Conservation (phyloP, 139 green algal genomes). For the Closterium sp. region DNA sequence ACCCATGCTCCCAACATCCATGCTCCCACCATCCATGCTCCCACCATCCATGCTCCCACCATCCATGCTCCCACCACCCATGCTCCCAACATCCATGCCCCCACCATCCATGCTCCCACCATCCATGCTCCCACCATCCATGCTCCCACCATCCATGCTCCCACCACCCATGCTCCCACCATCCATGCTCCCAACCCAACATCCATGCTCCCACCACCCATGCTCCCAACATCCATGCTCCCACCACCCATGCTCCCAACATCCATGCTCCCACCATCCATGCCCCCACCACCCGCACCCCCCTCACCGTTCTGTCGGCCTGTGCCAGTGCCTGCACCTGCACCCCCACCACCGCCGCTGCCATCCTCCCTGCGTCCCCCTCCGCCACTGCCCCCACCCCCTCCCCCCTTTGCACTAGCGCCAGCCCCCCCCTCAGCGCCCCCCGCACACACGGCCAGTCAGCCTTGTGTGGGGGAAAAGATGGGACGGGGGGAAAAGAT, state of each 20-base stretch:
- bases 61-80: neutral
- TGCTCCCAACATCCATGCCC: neutral
- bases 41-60: neutral
- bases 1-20: no score
- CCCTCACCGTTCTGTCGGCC: conserved; percentile 1
- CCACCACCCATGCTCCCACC: no score
- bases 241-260: no score
- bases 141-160: no score
- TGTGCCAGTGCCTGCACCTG: conserved; percentile 41
- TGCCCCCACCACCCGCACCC: neutral
- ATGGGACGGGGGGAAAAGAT: neutral
- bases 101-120: neutral
- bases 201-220: no score
- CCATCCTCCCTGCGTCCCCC: neutral
- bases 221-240: no score
- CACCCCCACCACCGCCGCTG: conserved; percentile 9
- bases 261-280: no score
- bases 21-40: no score
- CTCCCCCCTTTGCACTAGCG: conserved; percentile 5
- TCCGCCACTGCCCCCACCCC: neutral
- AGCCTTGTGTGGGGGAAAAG: neutral
- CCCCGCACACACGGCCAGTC: conserved; percentile 22
- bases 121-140: no score
- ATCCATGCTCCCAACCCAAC: no score
- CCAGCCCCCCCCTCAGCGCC: conserved; percentile 2